phyloP scores from a whole-genome alignment of 495 filamentous ascomycete species.

The Penicillium coffeae region DNA sequence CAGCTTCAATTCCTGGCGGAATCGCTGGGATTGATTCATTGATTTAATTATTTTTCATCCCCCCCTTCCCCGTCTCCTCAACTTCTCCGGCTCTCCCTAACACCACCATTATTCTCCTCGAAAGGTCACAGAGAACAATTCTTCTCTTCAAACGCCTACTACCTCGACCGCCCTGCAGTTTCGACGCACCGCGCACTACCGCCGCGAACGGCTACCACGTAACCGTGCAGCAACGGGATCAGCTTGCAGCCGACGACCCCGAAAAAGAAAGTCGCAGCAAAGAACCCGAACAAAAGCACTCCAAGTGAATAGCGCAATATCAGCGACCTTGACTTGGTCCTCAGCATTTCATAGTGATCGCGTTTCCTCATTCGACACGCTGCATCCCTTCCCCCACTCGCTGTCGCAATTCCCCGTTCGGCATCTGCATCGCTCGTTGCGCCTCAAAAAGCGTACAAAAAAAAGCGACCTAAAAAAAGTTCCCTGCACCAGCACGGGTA shows the following conservation, averaged over 20 bases:
- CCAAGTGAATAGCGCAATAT: slow-evolving; percentile 28
- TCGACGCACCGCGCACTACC: slow-evolving; percentile 23
- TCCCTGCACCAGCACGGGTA: slow-evolving; percentile 28
- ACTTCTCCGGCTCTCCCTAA: not conserved
- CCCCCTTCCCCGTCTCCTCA: slow-evolving; percentile 1
- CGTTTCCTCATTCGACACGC: slow-evolving; percentile 40
- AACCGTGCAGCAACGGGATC: slow-evolving; percentile 39
- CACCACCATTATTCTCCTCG: not conserved
- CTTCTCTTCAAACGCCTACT: slow-evolving; percentile 26
- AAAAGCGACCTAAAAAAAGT: slow-evolving; percentile 9
- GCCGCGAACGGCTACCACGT: slow-evolving; percentile 38
- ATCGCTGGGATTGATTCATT: slow-evolving; percentile 25
- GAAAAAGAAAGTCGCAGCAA: not conserved
- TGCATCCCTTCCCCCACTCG: slow-evolving; percentile 44
- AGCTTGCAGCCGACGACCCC: slow-evolving; percentile 21
- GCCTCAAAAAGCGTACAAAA: slow-evolving; percentile 7
- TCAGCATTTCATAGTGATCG: slow-evolving; percentile 36
- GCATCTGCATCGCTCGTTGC: slow-evolving; percentile 17
- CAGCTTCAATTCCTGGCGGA: slow-evolving; percentile 27
- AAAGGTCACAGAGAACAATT: not conserved
- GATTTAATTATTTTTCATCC: slow-evolving; percentile 25
- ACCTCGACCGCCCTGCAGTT: slow-evolving; percentile 14
- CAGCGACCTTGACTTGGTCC: slow-evolving; percentile 25
- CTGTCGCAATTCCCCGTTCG: slow-evolving; percentile 30
- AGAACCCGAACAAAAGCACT: slow-evolving; percentile 20